Conservation (phyloP, 257 asterid species). For the Solanum raphanifolium region DNA sequence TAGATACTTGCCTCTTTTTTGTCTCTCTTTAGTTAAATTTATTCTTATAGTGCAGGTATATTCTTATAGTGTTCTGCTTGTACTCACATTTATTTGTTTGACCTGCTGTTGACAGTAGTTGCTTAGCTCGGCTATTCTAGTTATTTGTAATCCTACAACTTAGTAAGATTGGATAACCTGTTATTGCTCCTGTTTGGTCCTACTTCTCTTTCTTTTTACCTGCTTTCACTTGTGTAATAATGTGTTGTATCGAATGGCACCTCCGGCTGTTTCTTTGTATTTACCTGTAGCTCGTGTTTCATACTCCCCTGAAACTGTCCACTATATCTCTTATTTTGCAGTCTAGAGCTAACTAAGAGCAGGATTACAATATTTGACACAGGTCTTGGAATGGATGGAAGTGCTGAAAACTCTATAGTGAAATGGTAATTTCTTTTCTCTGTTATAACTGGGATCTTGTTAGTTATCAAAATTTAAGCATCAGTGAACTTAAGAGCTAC, state of each 20-base stretch:
- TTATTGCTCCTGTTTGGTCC: not conserved
- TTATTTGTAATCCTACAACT: not conserved
- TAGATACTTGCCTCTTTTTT: not conserved
- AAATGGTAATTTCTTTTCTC: conserved; percentile 40
- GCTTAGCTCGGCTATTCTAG: not conserved
- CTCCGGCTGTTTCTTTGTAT: not conserved
- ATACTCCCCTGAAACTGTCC: not conserved
- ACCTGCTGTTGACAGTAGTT: not conserved
- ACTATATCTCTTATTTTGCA: conserved; percentile 20
- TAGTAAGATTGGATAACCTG: not conserved
- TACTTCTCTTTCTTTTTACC: not conserved
- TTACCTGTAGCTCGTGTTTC: not conserved
- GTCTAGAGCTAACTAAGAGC: conserved; percentile 20
- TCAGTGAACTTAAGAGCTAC: not conserved
- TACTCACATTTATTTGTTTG: not conserved
- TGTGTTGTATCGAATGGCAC: not conserved
- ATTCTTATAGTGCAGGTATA: not conserved
- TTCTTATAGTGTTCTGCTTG: not conserved
- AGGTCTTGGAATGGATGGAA: conserved; percentile 83
- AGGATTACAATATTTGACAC: conserved; percentile 50
- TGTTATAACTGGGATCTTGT: not conserved
- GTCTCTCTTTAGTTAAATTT: not conserved
- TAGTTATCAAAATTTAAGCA: not conserved
- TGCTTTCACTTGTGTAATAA: not conserved
- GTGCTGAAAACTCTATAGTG: conserved; percentile 40